Percentiles rank a stretch among this genome's conserved stretches.
Conservation (phyloP, 2,329 filamentous ascomycete species). For the Apiospora rasikravindrae region DNA sequence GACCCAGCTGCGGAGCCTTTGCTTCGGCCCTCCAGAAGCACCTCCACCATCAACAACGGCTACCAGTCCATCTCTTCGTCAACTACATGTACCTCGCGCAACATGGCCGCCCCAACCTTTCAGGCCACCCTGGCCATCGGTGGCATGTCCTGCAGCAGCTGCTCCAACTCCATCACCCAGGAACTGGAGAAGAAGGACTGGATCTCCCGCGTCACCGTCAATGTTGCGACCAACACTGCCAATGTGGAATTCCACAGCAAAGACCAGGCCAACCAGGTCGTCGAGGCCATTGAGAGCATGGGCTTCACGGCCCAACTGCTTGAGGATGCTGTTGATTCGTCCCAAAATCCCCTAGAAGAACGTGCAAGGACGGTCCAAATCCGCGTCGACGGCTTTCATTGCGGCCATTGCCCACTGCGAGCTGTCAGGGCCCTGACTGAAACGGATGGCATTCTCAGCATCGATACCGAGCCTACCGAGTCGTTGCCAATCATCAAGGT, state of each 20-base stretch:
- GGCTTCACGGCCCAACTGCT: slow-evolving; percentile 70
- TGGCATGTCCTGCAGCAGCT: slow-evolving; percentile 78
- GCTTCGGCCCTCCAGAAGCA: background rate
- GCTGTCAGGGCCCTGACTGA: slow-evolving; percentile 59
- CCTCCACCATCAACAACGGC: background rate
- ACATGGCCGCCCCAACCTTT: slow-evolving; percentile 29
- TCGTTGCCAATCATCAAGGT: slow-evolving; percentile 72
- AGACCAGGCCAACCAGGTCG: slow-evolving; percentile 52
- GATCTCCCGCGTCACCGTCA: slow-evolving; percentile 64
- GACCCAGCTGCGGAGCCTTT: slow-evolving; percentile 3
- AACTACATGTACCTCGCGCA: background rate
- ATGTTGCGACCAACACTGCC: slow-evolving; percentile 71
- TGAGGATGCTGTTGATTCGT: slow-evolving; percentile 46
- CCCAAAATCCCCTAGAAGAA: slow-evolving; percentile 32
- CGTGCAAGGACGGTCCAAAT: slow-evolving; percentile 65
- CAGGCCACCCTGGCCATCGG: slow-evolving; percentile 57
- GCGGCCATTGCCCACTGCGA: slow-evolving; percentile 69
- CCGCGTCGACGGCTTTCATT: slow-evolving; percentile 74
- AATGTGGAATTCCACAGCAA: slow-evolving; percentile 60
- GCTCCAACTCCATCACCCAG: slow-evolving; percentile 66
- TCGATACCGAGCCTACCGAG: slow-evolving; percentile 61
- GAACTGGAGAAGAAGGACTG: slow-evolving; percentile 63
- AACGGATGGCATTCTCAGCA: slow-evolving; percentile 56
- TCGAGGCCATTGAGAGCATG: slow-evolving; percentile 63
- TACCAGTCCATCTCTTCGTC: background rate